phyloP scores from a whole-genome alignment of 345 rosid species.

The Tarenaya hassleriana region DNA sequence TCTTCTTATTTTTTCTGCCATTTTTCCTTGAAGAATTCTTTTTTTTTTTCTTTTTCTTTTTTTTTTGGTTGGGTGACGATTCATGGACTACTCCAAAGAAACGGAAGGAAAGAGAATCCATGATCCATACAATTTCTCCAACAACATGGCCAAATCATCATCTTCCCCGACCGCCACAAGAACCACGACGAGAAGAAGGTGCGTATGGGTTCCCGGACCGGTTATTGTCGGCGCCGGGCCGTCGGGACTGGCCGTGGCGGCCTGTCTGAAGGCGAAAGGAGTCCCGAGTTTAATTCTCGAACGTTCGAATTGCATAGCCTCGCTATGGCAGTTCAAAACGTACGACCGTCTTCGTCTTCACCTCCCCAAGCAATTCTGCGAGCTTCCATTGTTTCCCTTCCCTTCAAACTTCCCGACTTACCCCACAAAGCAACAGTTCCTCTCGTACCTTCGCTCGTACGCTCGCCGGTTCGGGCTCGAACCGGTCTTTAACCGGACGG shows the following conservation, averaged over 20 bases:
- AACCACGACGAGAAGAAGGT: conserved; percentile 5
- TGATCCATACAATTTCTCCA: conserved; percentile 25
- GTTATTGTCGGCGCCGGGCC: conserved; percentile 85
- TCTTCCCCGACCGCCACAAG: no score
- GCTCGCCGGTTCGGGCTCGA: conserved; percentile 33
- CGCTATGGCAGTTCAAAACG: conserved; percentile 73
- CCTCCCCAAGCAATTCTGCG: conserved; percentile 74
- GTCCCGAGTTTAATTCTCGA: conserved; percentile 64
- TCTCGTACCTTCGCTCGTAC: conserved; percentile 53
- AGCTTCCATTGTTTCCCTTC: conserved; percentile 64
- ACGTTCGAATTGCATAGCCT: conserved; percentile 55
- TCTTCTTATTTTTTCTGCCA: no score
- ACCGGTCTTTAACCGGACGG: conserved; percentile 45
- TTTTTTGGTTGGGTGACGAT: no score
- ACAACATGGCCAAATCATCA: no score
- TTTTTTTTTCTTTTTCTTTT: not conserved
- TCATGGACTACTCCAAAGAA: conserved; percentile 44
- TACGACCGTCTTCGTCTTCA: conserved; percentile 88
- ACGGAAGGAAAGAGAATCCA: conserved; percentile 46
- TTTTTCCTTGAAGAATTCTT: not conserved
- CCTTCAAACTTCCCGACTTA: conserved; percentile 60
- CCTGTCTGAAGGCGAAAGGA: conserved; percentile 54
- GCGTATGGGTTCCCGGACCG: conserved; percentile 42
- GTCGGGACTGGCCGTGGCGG: conserved; percentile 66
- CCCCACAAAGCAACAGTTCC: conserved; percentile 70